A percentile compares a stretch with the other conserved stretches of the same genome.
These are phyloP conservation scores for Camellia lanceoleosa DNA, from an alignment of 148 eudicot species.

Conservation along the genomic window DNA sequence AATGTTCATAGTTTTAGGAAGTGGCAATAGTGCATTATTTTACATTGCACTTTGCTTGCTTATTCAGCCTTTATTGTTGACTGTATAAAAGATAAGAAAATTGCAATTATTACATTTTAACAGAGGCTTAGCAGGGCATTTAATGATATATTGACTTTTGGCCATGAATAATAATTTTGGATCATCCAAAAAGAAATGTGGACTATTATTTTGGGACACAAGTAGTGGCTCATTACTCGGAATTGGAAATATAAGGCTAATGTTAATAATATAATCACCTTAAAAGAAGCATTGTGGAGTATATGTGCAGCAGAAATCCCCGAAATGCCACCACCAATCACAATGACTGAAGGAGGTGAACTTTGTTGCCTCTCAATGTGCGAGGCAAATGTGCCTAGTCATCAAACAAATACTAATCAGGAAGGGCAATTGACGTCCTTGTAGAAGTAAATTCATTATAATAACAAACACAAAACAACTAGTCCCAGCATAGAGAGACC, in stretches of 20 bases:
- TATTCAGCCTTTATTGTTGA: not conserved
- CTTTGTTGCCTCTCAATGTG: constrained; percentile 41
- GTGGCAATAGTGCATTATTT: not conserved
- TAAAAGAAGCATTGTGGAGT: constrained; percentile 72
- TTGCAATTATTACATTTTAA: not conserved
- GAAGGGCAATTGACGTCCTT: not conserved
- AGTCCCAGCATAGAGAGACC: not conserved
- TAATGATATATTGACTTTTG: not conserved
- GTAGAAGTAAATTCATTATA: not conserved
- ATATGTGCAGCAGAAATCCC: constrained; percentile 88
- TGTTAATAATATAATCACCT: constrained; percentile 43
- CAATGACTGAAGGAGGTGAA: constrained; percentile 70
- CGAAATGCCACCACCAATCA: constrained; percentile 97
- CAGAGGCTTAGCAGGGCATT: not conserved
- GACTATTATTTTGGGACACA: not conserved
- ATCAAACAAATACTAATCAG: constrained; percentile 17
- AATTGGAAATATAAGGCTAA: not conserved
- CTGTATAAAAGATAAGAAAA: not conserved
- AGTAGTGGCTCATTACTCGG: not conserved
- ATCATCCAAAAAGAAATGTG: constrained; percentile 7
- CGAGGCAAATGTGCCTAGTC: constrained; percentile 44
- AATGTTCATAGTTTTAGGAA: constrained; percentile 1
- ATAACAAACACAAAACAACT: not conserved
- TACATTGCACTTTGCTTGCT: not conserved
- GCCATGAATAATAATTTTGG: not conserved